These are phyloP conservation scores for Spathaspora jeffriesii DNA, from an alignment of 1,139 yeast genomes.

Conservation along the genomic window DNA sequence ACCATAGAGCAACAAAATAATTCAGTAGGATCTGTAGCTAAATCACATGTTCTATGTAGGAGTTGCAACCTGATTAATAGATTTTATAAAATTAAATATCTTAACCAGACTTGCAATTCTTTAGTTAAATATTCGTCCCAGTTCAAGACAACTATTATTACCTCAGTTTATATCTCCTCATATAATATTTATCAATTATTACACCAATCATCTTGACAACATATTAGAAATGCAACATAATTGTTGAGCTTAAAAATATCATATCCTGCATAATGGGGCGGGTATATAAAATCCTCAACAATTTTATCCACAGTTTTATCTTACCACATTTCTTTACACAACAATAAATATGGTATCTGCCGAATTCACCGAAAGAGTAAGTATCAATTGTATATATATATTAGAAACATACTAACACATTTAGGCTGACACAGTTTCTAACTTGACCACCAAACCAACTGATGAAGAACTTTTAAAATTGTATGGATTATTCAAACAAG, in stretches of 20 bases:
- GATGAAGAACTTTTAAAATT: conserved; percentile 84
- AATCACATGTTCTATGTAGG: no score
- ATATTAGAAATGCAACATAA: no score
- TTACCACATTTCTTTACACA: not conserved
- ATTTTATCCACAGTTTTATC: not conserved
- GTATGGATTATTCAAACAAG: conserved; percentile 95
- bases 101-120: no score
- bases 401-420: conserved; percentile 13
- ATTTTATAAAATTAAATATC: no score
- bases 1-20: no score
- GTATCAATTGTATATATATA: conserved; percentile 19
- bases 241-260: not conserved
- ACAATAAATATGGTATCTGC: conserved; percentile 46
- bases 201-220: no score
- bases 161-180: no score
- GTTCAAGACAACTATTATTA: no score
- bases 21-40: no score
- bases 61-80: no score
- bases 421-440: conserved; percentile 80
- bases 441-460: conserved; percentile 72
- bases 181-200: no score
- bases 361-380: conserved; percentile 54
- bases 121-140: no score
- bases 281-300: not conserved
- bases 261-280: not conserved